phyloP scores from a whole-genome alignment of 1,139 yeast genomes.

The Pichia sorboxylosa region DNA sequence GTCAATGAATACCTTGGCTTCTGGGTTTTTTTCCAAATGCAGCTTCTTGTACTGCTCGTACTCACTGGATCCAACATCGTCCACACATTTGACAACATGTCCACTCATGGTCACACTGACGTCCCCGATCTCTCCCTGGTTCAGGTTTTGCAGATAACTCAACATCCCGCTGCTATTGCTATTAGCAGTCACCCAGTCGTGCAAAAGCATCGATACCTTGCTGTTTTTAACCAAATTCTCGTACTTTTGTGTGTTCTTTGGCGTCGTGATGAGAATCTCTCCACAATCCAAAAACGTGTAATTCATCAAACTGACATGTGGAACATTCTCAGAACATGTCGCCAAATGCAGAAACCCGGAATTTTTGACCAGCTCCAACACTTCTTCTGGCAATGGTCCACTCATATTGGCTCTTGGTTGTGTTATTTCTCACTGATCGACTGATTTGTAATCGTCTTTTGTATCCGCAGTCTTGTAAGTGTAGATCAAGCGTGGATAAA shows the following conservation, averaged over 20 bases:
- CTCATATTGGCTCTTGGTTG: too few species aligned
- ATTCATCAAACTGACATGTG: slow-evolving; percentile 85
- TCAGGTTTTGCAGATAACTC: slow-evolving; percentile 57
- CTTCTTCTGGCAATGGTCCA: slow-evolving; percentile 44
- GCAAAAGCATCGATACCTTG: slow-evolving; percentile 66
- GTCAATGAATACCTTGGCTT: slow-evolving; percentile 58
- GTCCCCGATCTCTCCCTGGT: slow-evolving; percentile 64
- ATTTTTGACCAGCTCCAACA: slow-evolving; percentile 39
- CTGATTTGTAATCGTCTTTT: too few species aligned
- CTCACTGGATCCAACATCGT: slow-evolving; percentile 28
- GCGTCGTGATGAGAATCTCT: slow-evolving; percentile 57
- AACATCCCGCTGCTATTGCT: slow-evolving; percentile 27
- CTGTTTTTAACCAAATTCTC: slow-evolving; percentile 57
- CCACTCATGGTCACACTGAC: slow-evolving; percentile 75
- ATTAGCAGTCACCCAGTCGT: slow-evolving; percentile 54
- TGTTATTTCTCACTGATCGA: too few species aligned
- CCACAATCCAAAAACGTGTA: slow-evolving; percentile 47
- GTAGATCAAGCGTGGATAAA: too few species aligned
- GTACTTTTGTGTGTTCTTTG: slow-evolving; percentile 57
- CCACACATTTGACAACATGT: slow-evolving; percentile 43
- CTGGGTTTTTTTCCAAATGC: slow-evolving; percentile 50
- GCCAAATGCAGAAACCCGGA: slow-evolving; percentile 73
- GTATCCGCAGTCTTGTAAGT: too few species aligned
- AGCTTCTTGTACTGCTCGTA: slow-evolving; percentile 44
- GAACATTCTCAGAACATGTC: slow-evolving; percentile 52